Evolutionary conservation across 2,329 filamentous ascomycete genomes (phyloP).

Genomic region (Sporothrix globosa): DNA sequence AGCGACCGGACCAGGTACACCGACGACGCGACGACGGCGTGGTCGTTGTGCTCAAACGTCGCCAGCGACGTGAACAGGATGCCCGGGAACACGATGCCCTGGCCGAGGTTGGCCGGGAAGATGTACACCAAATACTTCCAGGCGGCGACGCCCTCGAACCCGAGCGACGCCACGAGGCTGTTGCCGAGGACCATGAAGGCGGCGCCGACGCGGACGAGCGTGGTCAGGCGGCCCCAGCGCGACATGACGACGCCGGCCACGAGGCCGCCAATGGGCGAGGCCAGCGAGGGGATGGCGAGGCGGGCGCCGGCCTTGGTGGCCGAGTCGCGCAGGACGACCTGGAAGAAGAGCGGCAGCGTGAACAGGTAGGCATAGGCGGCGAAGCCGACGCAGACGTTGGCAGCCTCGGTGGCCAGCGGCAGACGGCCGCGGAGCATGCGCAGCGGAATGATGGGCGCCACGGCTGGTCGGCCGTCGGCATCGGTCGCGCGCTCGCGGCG

Average conservation of each 20-base stretch:
- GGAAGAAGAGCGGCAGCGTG: slow-evolving; percentile 71
- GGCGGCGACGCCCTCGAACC: slow-evolving; percentile 48
- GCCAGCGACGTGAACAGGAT: slow-evolving; percentile 65
- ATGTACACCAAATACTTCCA: slow-evolving; percentile 62
- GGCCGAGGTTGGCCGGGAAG: slow-evolving; percentile 61
- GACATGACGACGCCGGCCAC: slow-evolving; percentile 62
- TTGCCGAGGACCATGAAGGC: slow-evolving; percentile 59
- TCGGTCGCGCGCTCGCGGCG: slow-evolving; percentile 47
- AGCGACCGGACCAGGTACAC: slow-evolving; percentile 67
- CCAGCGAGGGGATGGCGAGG: slow-evolving; percentile 65
- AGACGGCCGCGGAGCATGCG: slow-evolving; percentile 58
- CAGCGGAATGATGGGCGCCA: slow-evolving; percentile 55
- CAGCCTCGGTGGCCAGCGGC: slow-evolving; percentile 58
- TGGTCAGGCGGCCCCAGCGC: slow-evolving; percentile 52
- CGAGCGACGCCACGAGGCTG: slow-evolving; percentile 44
- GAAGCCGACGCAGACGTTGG: slow-evolving; percentile 64
- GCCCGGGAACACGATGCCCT: slow-evolving; percentile 62
- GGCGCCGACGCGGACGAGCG: slow-evolving; percentile 56
- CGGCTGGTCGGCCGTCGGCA: slow-evolving; percentile 38
- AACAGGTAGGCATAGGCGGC: slow-evolving; percentile 68
- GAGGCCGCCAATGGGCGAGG: slow-evolving; percentile 60
- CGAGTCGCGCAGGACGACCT: slow-evolving; percentile 65
- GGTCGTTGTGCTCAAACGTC: slow-evolving; percentile 59
- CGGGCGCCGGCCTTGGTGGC: slow-evolving; percentile 66
- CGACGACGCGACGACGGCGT: slow-evolving; percentile 30